Evolutionary conservation across 768 basidiomycete genomes (phyloP).

Genomic region (Myochromella boudieri): DNA sequence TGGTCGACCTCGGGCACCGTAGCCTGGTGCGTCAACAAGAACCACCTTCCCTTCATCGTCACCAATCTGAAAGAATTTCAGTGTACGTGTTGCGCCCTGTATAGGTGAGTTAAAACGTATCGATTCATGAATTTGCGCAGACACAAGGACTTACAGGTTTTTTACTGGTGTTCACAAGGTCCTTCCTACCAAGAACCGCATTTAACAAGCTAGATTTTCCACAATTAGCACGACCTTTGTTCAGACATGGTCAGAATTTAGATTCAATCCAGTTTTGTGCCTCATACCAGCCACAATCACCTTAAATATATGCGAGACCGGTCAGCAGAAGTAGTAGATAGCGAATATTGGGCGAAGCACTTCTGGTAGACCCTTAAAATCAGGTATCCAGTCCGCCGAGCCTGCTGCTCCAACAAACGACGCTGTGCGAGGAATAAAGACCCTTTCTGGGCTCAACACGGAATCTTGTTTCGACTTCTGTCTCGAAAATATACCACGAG

Average conservation of each 20-base stretch:
- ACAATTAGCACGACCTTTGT: constrained; percentile 72
- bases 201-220: constrained; percentile 79
- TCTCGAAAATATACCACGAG: too few species aligned
- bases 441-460: constrained; percentile 26
- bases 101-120: neutral
- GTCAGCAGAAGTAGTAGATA: too few species aligned
- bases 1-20: constrained; percentile 68
- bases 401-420: constrained; percentile 40
- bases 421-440: constrained; percentile 30
- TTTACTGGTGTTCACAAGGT: constrained; percentile 62
- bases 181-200: constrained; percentile 57
- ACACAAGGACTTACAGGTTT: constrained; percentile 66
- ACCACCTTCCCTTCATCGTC: constrained; percentile 55
- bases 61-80: constrained; percentile 77
- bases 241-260: too few species aligned
- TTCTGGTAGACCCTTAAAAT: constrained; percentile 42
- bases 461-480: too few species aligned
- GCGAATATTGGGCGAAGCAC: constrained; percentile 22
- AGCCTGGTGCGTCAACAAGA: constrained; percentile 81
- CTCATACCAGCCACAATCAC: constrained; percentile 45
- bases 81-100: constrained; percentile 69
- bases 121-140: neutral
- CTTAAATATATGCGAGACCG: too few species aligned
- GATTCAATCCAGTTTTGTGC: neutral
- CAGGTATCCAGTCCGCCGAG: constrained; percentile 36